phyloP scores from a whole-genome alignment of 371 early-diverging fungal genomes.

The Apophysomyces ossiformis region DNA sequence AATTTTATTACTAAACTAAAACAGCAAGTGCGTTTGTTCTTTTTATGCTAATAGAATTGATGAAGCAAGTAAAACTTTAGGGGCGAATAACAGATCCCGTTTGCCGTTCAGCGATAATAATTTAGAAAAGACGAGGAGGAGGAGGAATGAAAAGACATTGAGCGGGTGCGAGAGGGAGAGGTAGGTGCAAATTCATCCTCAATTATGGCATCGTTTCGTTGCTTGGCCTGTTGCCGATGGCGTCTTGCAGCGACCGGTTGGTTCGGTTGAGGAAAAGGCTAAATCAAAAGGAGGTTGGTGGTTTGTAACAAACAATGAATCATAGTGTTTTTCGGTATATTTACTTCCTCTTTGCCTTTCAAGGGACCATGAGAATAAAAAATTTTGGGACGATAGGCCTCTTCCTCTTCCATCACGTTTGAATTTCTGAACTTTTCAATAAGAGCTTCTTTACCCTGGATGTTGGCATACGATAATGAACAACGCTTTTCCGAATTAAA shows the following conservation, averaged over 20 bases:
- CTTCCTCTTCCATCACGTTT: conserved; percentile 76
- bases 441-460: conserved; percentile 84
- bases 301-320: too few species aligned
- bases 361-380: conserved; percentile 68
- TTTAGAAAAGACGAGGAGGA: background rate
- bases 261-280: conserved; percentile 17
- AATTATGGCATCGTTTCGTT: background rate
- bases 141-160: too few species aligned
- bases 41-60: too few species aligned
- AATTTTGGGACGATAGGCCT: conserved; percentile 76
- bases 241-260: background rate
- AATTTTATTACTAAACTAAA: too few species aligned
- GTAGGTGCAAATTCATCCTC: background rate
- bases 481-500: conserved; percentile 92
- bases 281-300: background rate
- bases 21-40: too few species aligned
- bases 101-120: background rate
- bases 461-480: conserved; percentile 84
- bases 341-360: conserved; percentile 63
- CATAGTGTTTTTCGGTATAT: background rate
- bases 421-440: conserved; percentile 89
- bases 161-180: background rate
- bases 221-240: conserved; percentile 9
- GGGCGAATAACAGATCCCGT: background rate
- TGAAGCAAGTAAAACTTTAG: background rate